Conservation (phyloP, 148 eudicot species). For the Camellia lanceoleosa region DNA sequence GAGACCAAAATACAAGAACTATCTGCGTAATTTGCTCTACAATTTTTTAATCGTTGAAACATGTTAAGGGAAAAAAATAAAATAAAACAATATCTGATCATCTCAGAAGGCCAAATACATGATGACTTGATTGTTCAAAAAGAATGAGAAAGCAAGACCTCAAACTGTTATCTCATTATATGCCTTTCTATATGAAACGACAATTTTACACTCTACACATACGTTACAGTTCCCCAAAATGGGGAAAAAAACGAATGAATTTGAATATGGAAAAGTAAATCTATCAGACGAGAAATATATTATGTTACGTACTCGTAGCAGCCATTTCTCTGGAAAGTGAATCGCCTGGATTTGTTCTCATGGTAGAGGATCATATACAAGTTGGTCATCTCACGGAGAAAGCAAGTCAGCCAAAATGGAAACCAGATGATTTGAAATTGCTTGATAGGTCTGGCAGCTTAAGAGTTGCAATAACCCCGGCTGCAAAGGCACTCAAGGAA, state of each 20-base stretch:
- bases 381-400: constrained; percentile 18
- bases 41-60: no score
- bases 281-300: background rate
- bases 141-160: background rate
- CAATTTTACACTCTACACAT: constrained; percentile 11
- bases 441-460: constrained; percentile 76
- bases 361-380: constrained; percentile 10
- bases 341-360: constrained; percentile 15
- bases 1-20: no score
- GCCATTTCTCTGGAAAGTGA: background rate
- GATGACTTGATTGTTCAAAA: background rate
- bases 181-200: background rate
- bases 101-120: background rate
- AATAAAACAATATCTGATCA: background rate
- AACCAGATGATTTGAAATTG: constrained; percentile 57
- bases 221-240: constrained; percentile 2
- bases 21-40: no score
- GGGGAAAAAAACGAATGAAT: constrained; percentile 32
- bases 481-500: constrained; percentile 70
- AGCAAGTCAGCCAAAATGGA: constrained; percentile 70
- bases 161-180: background rate
- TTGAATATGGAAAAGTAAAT: constrained; percentile 4
- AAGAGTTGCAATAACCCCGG: constrained; percentile 65
- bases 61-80: background rate
- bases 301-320: background rate